phyloP scores from a whole-genome alignment of 768 basidiomycete species.

The Mycena indigotica region DNA sequence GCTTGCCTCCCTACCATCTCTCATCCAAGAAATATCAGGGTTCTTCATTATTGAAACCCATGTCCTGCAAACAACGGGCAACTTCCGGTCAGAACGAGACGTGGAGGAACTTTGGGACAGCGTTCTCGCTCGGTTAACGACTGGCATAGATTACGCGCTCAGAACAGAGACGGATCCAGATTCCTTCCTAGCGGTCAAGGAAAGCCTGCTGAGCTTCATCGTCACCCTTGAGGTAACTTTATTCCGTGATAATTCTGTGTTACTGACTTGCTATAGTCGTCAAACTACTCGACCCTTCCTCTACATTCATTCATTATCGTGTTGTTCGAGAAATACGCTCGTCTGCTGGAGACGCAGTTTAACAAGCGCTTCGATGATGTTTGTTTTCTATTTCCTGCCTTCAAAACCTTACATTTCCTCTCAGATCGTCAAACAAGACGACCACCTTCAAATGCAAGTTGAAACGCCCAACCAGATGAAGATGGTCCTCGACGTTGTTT shows the following conservation, averaged over 20 bases:
- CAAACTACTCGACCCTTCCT: conserved; percentile 81
- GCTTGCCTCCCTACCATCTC: conserved; percentile 63
- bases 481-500: conserved; percentile 77
- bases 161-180: conserved; percentile 78
- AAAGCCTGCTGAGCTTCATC: conserved; percentile 80
- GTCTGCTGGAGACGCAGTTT: conserved; percentile 79
- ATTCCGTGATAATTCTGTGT: neutral
- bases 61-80: conserved; percentile 84
- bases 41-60: conserved; percentile 97
- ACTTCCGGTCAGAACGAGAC: conserved; percentile 87
- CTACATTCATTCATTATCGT: conserved; percentile 84
- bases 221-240: conserved; percentile 84
- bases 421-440: conserved; percentile 84
- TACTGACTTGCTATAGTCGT: conserved; percentile 54
- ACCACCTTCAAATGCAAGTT: conserved; percentile 84
- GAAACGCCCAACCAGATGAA: conserved; percentile 64
- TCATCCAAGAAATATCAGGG: conserved; percentile 93
- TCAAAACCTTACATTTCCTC: conserved; percentile 1
- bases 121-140: conserved; percentile 71
- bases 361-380: conserved; percentile 81
- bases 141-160: conserved; percentile 73
- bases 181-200: conserved; percentile 80
- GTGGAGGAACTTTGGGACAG: conserved; percentile 96
- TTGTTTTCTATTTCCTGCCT: conserved; percentile 25
- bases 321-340: conserved; percentile 88